Evolutionary conservation across 768 basidiomycete species (phyloP).

Genomic region (Podaxis sp.): DNA sequence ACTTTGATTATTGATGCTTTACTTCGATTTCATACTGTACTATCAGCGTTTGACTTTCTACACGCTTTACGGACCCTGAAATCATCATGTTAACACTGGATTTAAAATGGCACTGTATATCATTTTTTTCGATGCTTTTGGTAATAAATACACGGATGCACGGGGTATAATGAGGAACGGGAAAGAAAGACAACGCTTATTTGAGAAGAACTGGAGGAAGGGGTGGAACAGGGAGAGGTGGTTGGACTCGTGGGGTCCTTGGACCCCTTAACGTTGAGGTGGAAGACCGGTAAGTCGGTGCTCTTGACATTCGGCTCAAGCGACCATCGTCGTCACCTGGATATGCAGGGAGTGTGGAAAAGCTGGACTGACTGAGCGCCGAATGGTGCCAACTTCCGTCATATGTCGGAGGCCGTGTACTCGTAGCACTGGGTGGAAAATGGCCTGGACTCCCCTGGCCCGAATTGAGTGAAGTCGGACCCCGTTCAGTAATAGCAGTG

Average conservation of each 20-base stretch:
- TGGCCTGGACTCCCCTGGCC: neutral
- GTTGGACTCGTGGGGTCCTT: neutral
- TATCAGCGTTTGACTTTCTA: neutral
- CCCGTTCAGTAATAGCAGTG: neutral
- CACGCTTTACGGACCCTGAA: neutral
- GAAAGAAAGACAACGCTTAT: neutral
- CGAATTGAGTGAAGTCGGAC: neutral
- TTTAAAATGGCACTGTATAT: neutral
- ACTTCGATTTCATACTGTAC: neutral
- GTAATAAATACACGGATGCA: too few species aligned
- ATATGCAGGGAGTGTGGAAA: conserved; percentile 2
- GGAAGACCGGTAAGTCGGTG: neutral
- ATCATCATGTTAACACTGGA: neutral
- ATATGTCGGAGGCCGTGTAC: conserved; percentile 2
- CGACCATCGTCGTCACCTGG: neutral
- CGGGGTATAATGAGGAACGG: too few species aligned
- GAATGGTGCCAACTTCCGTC: neutral
- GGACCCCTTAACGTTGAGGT: neutral
- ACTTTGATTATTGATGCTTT: neutral
- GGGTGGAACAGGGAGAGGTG: conserved; percentile 1
- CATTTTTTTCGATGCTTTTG: neutral
- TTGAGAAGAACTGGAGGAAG: neutral
- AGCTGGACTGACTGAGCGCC: neutral
- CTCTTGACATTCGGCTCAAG: neutral
- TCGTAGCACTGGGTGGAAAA: neutral